phyloP scores from a whole-genome alignment of 2,329 filamentous ascomycete genomes.

The Akanthomyces uredinophilus region DNA sequence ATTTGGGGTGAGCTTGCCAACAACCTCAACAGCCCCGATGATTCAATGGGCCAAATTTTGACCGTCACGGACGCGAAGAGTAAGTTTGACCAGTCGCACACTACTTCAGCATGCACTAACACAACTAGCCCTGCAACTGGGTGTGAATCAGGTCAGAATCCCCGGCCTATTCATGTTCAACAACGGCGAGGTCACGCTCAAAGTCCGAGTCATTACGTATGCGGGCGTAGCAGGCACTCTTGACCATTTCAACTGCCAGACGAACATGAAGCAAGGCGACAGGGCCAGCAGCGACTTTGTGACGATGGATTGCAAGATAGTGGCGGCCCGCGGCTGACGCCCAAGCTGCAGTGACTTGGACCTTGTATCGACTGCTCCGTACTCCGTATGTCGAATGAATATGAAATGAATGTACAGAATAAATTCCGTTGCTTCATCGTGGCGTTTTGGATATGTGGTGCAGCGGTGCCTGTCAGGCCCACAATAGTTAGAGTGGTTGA shows the following conservation, averaged over 20 bases:
- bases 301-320: slow-evolving; percentile 1
- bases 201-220: slow-evolving; percentile 6
- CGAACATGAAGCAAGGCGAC: slow-evolving; percentile 7
- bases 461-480: not conserved
- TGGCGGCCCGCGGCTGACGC: not conserved
- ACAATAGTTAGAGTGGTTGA: not conserved
- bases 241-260: slow-evolving; percentile 8
- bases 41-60: slow-evolving; percentile 5
- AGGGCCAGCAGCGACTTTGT: slow-evolving; percentile 9
- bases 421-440: not conserved
- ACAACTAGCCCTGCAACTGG: not conserved
- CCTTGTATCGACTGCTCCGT: too few species aligned
- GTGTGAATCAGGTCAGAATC: not conserved
- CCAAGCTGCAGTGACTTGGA: too few species aligned
- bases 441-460: too few species aligned
- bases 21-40: slow-evolving; percentile 1
- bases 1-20: slow-evolving; percentile 9
- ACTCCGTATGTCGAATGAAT: too few species aligned
- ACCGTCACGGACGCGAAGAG: slow-evolving; percentile 7
- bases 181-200: not conserved
- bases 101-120: not conserved
- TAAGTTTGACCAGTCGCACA: not conserved
- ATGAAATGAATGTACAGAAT: too few species aligned
- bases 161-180: not conserved
- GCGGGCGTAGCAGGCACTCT: slow-evolving; percentile 5